These are phyloP conservation scores for Herpomyces periplanetae DNA, from an alignment of 2,329 filamentous ascomycete genomes.

Conservation along the genomic window DNA sequence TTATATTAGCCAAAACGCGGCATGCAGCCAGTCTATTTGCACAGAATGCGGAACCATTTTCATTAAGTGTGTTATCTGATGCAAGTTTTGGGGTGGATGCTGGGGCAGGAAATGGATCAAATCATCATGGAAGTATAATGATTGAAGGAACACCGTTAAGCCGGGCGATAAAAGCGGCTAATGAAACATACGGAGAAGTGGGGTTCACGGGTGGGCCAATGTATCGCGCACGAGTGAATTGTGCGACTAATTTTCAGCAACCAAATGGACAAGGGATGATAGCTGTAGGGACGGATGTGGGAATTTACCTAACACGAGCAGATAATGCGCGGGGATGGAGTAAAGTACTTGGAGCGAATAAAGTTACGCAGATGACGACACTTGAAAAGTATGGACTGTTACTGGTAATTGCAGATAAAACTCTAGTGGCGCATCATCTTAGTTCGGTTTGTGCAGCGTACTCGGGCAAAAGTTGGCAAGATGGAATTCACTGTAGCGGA, in stretches of 20 bases:
- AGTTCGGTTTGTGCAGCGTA: conserved; percentile 29
- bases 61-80: conserved; percentile 61
- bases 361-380: conserved; percentile 68
- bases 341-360: conserved; percentile 20
- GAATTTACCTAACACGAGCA: conserved; percentile 58
- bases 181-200: too few relatives aligned
- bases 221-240: conserved; percentile 58
- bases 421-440: conserved; percentile 64
- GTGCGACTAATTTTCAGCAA: conserved; percentile 49
- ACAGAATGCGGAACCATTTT: conserved; percentile 85
- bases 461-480: conserved; percentile 12
- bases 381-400: conserved; percentile 85
- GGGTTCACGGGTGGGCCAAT: conserved; percentile 30
- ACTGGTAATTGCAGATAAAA: conserved; percentile 59
- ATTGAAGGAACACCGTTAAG: conserved; percentile 74
- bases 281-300: conserved; percentile 75
- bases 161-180: conserved; percentile 37
- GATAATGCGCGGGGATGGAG: conserved; percentile 67
- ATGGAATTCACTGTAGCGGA: conserved; percentile 7
- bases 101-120: conserved; percentile 11
- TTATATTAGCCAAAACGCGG: conserved; percentile 69
- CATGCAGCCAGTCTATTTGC: conserved; percentile 58
- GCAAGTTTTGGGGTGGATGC: conserved; percentile 51
- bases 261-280: conserved; percentile 52
- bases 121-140: conserved; percentile 24